A percentile compares a stretch with the other conserved stretches of the same genome.
phyloP scores from a whole-genome alignment of 345 rosid species.

The Anastatica hierochuntica region DNA sequence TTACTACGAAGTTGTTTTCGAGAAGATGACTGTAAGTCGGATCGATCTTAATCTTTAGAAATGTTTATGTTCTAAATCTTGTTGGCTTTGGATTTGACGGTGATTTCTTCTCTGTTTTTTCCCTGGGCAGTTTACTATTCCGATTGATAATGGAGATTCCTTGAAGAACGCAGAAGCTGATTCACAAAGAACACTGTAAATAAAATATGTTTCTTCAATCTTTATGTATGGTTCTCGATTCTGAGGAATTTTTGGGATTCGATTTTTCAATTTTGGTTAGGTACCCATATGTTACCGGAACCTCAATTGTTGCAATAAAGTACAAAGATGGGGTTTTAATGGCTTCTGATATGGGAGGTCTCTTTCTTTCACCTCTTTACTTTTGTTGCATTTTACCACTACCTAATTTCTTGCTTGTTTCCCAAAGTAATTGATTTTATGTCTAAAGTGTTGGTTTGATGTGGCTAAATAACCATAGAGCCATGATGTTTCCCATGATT shows the following conservation, averaged over 20 bases:
- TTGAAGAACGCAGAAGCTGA: constrained; percentile 29
- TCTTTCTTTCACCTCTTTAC: background rate
- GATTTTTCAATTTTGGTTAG: constrained; percentile 23
- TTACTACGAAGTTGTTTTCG: no score
- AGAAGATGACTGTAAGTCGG: constrained; percentile 27
- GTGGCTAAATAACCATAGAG: no score
- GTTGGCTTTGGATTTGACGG: background rate
- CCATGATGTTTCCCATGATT: background rate
- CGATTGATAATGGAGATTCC: constrained; percentile 26
- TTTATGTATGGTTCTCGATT: background rate
- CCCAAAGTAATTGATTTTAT: no score
- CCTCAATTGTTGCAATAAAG: constrained; percentile 87
- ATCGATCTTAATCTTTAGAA: background rate
- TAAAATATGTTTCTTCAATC: no score
- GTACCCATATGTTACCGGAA: constrained; percentile 92
- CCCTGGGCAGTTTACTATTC: constrained; percentile 18
- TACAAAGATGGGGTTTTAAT: constrained; percentile 90
- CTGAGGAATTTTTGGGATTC: background rate
- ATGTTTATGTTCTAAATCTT: background rate
- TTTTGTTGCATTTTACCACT: no score
- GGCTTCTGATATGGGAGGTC: constrained; percentile 99
- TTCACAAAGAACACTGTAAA: constrained; percentile 46
- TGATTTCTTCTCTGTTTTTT: background rate
- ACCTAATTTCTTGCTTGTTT: background rate
- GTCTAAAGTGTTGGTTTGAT: no score